Evolutionary conservation across 805 yeast species (phyloP).

Genomic region (Clavispora vitiphila): DNA sequence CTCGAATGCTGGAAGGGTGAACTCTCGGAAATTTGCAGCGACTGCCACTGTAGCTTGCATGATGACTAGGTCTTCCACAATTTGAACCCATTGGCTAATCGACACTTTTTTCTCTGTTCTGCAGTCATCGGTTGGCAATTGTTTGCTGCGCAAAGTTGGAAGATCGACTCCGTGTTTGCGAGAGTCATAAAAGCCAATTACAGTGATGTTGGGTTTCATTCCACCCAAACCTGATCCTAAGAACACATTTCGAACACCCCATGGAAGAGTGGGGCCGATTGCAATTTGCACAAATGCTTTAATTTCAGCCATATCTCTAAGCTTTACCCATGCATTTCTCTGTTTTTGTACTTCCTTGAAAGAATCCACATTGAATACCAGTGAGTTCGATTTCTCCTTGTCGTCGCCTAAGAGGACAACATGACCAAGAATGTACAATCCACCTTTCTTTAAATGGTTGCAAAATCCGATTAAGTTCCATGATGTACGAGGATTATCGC

Average conservation of each 20-base stretch:
- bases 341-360: slow-evolving; percentile 68
- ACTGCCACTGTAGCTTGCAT: slow-evolving; percentile 91
- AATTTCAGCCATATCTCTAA: slow-evolving; percentile 70
- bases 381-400: slow-evolving; percentile 7
- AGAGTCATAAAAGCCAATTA: slow-evolving; percentile 81
- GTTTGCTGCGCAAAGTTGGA: slow-evolving; percentile 17
- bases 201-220: slow-evolving; percentile 94
- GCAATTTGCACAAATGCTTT: slow-evolving; percentile 95
- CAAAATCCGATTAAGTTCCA: slow-evolving; percentile 93
- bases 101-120: slow-evolving; percentile 65
- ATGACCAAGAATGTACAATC: slow-evolving; percentile 87
- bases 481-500: slow-evolving; percentile 86
- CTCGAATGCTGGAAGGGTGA: slow-evolving; percentile 54
- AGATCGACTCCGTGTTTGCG: slow-evolving; percentile 33
- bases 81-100: slow-evolving; percentile 83
- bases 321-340: slow-evolving; percentile 74
- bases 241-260: slow-evolving; percentile 94
- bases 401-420: slow-evolving; percentile 59
- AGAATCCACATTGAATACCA: slow-evolving; percentile 36
- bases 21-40: slow-evolving; percentile 75
- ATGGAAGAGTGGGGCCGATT: slow-evolving; percentile 77
- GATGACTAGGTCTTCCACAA: slow-evolving; percentile 82
- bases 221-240: slow-evolving; percentile 97
- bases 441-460: slow-evolving; percentile 93
- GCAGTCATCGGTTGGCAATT: slow-evolving; percentile 71